phyloP scores from a whole-genome alignment of 768 basidiomycete genomes.

The Astraeus odoratus region DNA sequence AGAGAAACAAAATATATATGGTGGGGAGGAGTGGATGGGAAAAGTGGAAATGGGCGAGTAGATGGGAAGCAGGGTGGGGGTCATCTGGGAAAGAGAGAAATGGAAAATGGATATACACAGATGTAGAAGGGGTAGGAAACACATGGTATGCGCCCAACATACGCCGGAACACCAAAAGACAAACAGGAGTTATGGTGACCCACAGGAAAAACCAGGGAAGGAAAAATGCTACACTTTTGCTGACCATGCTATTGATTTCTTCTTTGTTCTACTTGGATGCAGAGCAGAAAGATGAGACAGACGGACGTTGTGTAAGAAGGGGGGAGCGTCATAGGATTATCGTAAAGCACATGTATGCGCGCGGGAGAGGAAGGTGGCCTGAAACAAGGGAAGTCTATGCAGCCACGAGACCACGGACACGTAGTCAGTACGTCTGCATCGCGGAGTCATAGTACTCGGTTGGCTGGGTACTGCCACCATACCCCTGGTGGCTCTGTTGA shows the following conservation, averaged over 20 bases:
- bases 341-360: neutral
- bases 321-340: neutral
- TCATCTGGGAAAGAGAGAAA: no score
- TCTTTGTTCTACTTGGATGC: neutral
- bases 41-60: neutral
- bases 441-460: constrained; percentile 29
- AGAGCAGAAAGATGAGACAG: neutral
- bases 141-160: neutral
- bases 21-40: neutral
- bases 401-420: no score
- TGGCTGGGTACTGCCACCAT: constrained; percentile 10
- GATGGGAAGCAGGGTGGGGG: constrained; percentile 2
- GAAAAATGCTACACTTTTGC: neutral
- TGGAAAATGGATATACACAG: neutral
- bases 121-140: neutral
- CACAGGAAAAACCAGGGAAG: neutral
- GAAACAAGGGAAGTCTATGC: neutral
- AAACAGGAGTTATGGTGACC: neutral
- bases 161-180: neutral
- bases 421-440: constrained; percentile 28
- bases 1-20: constrained; percentile 7
- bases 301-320: neutral
- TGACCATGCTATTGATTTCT: neutral
- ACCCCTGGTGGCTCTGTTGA: constrained; percentile 15
- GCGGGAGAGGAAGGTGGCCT: neutral